Base-by-base conservation (phyloP, 495 filamentous ascomycete genomes). In the Penicillium chermesinum region DNA sequence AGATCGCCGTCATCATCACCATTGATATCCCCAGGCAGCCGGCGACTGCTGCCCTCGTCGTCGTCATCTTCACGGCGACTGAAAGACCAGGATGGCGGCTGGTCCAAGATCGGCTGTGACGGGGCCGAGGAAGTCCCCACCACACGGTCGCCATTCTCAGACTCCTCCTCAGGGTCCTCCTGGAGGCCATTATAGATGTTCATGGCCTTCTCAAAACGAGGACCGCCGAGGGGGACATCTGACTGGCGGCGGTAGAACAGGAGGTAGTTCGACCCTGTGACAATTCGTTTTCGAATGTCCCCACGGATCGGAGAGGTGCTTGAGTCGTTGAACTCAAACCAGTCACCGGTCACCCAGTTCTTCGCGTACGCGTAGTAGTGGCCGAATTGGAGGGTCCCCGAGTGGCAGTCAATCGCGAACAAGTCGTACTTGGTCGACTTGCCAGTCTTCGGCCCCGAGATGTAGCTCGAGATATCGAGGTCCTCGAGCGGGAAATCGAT, bases 301-400 rank as follows among this genome's bases (percentile, higher is more conserved):
- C 71, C 70, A 5, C 67, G 59, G 50, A 73, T 67, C 1, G 33
- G 2, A 16, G 12, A 21, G 30, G 34, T 37, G 46, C 25, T n/a
- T 48, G 37, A 75, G 95, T 91, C 93, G 62, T 98, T 96, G 61
- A 91, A 97, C 39, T 91, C 83, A 60, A 95, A 94, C 94, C 94
- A 98, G 48, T 67, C 60, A 49, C 77, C 79, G 48, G 93, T 87
- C 44, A 86, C 69, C 61, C 91, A 96, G 57, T 94, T 97, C 72
- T 89, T 89, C 2, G 90, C 88, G 63, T 81, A 88, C 2, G 94
- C 93, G 14, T 89, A 96, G 67, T 98, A 98, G 64, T 98, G 93
- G 0, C 93, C 93, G 16, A 93, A 93, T 20, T 88, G 86, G 38
- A 98, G 74, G 22, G 88, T 88, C 46, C 94, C 93, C 57, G 84